Evolutionary conservation across 495 filamentous ascomycete species (phyloP), one percentile per base, ranked within the genome.

Genomic region (Aspergillus homomorphus): DNA sequence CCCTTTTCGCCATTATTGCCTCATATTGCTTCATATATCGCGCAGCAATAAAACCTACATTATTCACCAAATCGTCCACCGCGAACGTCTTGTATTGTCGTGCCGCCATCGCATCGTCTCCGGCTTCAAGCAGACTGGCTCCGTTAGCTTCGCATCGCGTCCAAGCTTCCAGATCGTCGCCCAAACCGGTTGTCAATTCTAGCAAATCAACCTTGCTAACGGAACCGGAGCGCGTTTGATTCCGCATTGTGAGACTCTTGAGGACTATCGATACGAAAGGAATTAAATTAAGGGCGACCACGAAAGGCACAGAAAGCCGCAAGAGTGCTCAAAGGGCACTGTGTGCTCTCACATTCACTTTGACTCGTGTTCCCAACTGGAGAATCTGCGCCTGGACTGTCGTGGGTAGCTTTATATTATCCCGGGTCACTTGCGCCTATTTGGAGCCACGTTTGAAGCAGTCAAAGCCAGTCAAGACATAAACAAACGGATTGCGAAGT

Each of bases 71-170:
- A 20, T 10, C 42, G 49, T 43, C 23, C n/a, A 44, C 19, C 54
- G 26, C 49, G 56, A 45, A 45, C 44, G 45, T 51, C 38, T 46
- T 46, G 30, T 58, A 45, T 53, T 59, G 54, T 61, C 41, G 48
- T 53, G 7, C 53, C 49, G 54, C 38, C 57, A 54, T 63, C 62
- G 62, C 62, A 65, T 59, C 56, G 51, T 60, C 22, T 53, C 45
- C 33, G 45, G 53, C 51, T 54, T 60, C 56, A 20, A 61, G 28
- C 51, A 48, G 50, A 33, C 46, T 46, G 23, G 21, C 57, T 56
- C 60, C 65, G 62, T 59, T 54, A 61, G 52, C 60, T 53, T 53
- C 38, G 18, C 41, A 63, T 58, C 66, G 62, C 66, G 62, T 56
- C 58, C 28, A 45, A 43, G 42, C 51, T 57, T 53, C 51, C 54